phyloP scores from a whole-genome alignment of 2,329 filamentous ascomycete genomes.

The Waltergamsia citrina region DNA sequence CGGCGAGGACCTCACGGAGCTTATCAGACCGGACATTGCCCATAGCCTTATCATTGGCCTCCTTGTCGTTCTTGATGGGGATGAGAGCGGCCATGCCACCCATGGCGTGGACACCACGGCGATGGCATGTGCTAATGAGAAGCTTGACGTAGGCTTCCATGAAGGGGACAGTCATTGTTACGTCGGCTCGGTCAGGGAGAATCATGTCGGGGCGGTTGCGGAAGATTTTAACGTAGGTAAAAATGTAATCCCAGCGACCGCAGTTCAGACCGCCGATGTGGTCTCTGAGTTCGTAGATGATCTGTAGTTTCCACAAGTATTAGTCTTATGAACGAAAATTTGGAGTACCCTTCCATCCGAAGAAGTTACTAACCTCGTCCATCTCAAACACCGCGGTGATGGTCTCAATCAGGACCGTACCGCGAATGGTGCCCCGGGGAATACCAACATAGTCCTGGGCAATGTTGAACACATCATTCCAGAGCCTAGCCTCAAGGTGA shows the following conservation, averaged over 20 bases:
- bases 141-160: slow-evolving; percentile 84
- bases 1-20: slow-evolving; percentile 76
- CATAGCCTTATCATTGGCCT: slow-evolving; percentile 80
- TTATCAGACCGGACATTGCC: slow-evolving; percentile 78
- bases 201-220: slow-evolving; percentile 78
- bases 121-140: slow-evolving; percentile 86
- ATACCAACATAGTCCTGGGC: slow-evolving; percentile 79
- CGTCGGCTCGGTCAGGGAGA: slow-evolving; percentile 71
- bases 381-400: slow-evolving; percentile 90
- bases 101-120: slow-evolving; percentile 83
- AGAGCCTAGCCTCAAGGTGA: slow-evolving; percentile 79
- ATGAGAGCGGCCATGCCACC: slow-evolving; percentile 90
- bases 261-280: slow-evolving; percentile 87
- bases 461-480: slow-evolving; percentile 90
- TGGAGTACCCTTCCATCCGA: too few species aligned
- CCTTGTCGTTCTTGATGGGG: slow-evolving; percentile 79
- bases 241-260: slow-evolving; percentile 92
- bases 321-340: background rate
- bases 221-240: slow-evolving; percentile 93
- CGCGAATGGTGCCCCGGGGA: slow-evolving; percentile 73
- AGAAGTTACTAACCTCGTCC: slow-evolving; percentile 48
- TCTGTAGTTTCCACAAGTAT: slow-evolving; percentile 26
- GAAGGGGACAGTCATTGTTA: slow-evolving; percentile 89
- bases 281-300: slow-evolving; percentile 88
- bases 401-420: slow-evolving; percentile 83